A percentile compares a stretch with the other conserved stretches of the same genome.
Evolutionary conservation across 2,329 filamentous ascomycete genomes (phyloP).

Genomic region (Xylariaceae sp.): DNA sequence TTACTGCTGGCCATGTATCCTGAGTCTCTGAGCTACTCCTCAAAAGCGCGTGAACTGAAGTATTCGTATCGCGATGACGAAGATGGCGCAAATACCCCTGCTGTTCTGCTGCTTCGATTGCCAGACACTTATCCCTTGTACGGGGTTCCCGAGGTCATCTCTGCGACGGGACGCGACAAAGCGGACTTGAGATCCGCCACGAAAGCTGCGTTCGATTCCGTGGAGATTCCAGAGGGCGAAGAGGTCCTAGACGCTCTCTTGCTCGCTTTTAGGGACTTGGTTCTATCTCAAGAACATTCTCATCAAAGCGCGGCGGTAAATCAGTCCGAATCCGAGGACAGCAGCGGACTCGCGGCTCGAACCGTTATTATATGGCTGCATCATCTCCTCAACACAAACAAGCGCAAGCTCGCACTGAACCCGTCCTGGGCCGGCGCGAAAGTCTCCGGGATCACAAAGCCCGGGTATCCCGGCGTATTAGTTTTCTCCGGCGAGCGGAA

Average conservation of each 20-base stretch:
- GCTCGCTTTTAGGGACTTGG: constrained; percentile 18
- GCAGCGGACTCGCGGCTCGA: constrained; percentile 1
- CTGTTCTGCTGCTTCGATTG: constrained; percentile 19
- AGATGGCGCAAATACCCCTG: neutral
- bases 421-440: constrained; percentile 6
- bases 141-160: constrained; percentile 19
- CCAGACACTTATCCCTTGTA: constrained; percentile 20
- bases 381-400: constrained; percentile 26
- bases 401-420: constrained; percentile 23
- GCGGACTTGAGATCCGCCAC: constrained; percentile 20
- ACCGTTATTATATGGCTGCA: constrained; percentile 25
- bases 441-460: constrained; percentile 22
- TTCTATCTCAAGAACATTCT: constrained; percentile 2
- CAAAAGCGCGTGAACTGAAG: constrained; percentile 18
- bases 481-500: constrained; percentile 18
- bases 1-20: constrained; percentile 22
- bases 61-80: constrained; percentile 10
- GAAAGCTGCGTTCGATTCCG: constrained; percentile 11
- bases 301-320: neutral
- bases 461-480: constrained; percentile 22
- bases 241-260: constrained; percentile 22
- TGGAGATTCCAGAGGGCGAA: constrained; percentile 9
- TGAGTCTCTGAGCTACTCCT: constrained; percentile 19
- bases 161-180: constrained; percentile 15
- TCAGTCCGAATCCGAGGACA: neutral